Conservation (phyloP, 345 rosid genomes). For the Angophora floribunda region DNA sequence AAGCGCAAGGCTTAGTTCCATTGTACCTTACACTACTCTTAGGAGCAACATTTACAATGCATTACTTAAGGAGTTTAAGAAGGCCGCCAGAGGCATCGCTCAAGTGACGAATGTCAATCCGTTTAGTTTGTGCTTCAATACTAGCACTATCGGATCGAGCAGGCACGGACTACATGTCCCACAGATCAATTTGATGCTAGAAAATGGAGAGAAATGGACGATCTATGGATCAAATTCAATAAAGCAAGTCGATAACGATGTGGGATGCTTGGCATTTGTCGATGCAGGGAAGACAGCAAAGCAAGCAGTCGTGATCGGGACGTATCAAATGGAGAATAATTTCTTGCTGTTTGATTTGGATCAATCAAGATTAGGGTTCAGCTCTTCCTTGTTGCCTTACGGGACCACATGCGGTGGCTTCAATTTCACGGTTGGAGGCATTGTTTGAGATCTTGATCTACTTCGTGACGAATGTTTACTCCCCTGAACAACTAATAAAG, state of each 20-base stretch:
- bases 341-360: conserved; percentile 16
- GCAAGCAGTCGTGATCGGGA: conserved; percentile 13
- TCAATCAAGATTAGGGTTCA: conserved; percentile 21
- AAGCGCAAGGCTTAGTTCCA: conserved; percentile 13
- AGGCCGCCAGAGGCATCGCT: background rate
- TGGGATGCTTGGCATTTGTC: background rate
- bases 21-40: conserved; percentile 7
- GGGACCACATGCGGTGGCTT: background rate
- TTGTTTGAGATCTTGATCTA: background rate
- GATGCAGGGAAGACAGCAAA: background rate
- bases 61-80: background rate
- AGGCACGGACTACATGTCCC: background rate
- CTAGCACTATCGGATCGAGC: background rate
- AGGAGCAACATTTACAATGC: conserved; percentile 4
- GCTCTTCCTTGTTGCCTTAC: background rate
- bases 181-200: background rate
- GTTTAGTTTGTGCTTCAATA: background rate
- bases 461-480: background rate
- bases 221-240: background rate
- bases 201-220: background rate
- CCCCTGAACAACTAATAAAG: background rate
- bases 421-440: background rate
- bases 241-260: background rate
- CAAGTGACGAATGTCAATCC: background rate
- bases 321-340: conserved; percentile 20